Evolutionary conservation across 345 rosid genomes (phyloP).

Genomic region (Arabis hirsuta): DNA sequence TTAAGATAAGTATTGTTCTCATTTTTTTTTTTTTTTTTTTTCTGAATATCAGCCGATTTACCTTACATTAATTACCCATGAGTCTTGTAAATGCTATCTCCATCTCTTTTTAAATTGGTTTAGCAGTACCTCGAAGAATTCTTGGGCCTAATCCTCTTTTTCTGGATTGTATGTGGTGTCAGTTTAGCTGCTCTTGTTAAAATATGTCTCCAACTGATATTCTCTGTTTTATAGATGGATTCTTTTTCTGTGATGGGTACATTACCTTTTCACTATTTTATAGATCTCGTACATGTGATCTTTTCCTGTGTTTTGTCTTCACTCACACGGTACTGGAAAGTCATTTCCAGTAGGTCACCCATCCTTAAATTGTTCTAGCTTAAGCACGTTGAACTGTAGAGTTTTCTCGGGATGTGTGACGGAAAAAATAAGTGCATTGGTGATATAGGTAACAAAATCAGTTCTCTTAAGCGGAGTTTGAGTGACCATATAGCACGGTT

Average conservation of each 20-base stretch:
- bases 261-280: slow-evolving; percentile 1
- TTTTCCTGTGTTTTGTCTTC: too few relatives aligned
- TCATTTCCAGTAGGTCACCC: too few relatives aligned
- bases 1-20: too few relatives aligned
- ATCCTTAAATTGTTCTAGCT: too few relatives aligned
- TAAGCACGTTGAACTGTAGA: too few relatives aligned
- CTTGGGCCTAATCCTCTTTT: slow-evolving; percentile 69
- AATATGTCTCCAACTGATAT: slow-evolving; percentile 47
- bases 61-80: slow-evolving; percentile 7
- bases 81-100: slow-evolving; percentile 15
- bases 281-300: too few relatives aligned
- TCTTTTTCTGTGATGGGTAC: slow-evolving; percentile 22
- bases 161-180: slow-evolving; percentile 87
- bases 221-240: neutral
- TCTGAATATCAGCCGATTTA: neutral
- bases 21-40: neutral
- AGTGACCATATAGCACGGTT: too few relatives aligned
- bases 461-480: too few relatives aligned
- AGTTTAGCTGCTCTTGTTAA: slow-evolving; percentile 85
- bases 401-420: too few relatives aligned
- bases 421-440: too few relatives aligned
- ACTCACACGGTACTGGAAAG: too few relatives aligned
- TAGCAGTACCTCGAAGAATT: slow-evolving; percentile 60
- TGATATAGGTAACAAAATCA: too few relatives aligned
- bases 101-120: slow-evolving; percentile 3